Evolutionary conservation across 2,329 filamentous ascomycete species (phyloP).

Genomic region (Fusarium sp.): DNA sequence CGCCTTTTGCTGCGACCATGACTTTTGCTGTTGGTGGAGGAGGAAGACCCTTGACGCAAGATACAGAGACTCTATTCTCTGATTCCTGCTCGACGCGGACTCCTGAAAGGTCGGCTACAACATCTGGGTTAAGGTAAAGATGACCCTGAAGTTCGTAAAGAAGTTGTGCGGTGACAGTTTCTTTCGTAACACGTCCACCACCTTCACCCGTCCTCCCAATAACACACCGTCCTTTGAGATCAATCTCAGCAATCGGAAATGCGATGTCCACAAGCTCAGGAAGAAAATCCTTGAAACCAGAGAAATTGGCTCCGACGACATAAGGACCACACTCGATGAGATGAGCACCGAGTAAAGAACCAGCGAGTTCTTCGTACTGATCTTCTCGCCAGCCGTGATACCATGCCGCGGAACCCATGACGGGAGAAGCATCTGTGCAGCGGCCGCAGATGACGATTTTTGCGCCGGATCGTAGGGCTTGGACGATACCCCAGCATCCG

Average conservation of each 20-base stretch:
- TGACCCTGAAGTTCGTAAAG: slow-evolving; percentile 60
- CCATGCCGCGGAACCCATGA: slow-evolving; percentile 66
- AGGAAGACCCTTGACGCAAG: slow-evolving; percentile 43
- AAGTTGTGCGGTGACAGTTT: slow-evolving; percentile 53
- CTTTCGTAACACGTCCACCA: slow-evolving; percentile 53
- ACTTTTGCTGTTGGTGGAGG: slow-evolving; percentile 51
- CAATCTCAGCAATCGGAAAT: slow-evolving; percentile 55
- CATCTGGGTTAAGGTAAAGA: slow-evolving; percentile 57
- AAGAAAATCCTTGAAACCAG: slow-evolving; percentile 55
- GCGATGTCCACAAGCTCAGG: slow-evolving; percentile 48
- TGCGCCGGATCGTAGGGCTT: slow-evolving; percentile 56
- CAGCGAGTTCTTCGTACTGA: slow-evolving; percentile 62
- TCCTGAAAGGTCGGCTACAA: slow-evolving; percentile 53
- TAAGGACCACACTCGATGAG: slow-evolving; percentile 67
- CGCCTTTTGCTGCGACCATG: slow-evolving; percentile 57
- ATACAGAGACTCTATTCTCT: slow-evolving; percentile 49
- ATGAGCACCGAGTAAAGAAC: slow-evolving; percentile 62
- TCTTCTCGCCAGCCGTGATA: slow-evolving; percentile 64
- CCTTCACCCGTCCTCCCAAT: slow-evolving; percentile 51
- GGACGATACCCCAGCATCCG: slow-evolving; percentile 60
- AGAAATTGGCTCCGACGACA: slow-evolving; percentile 65
- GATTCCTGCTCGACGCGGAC: slow-evolving; percentile 59
- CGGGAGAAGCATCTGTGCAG: slow-evolving; percentile 61
- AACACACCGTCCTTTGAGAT: slow-evolving; percentile 47
- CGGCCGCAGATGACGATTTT: slow-evolving; percentile 62